phyloP scores from a whole-genome alignment of 2,329 filamentous ascomycete genomes.

The Neopestalotiopsis rosae region DNA sequence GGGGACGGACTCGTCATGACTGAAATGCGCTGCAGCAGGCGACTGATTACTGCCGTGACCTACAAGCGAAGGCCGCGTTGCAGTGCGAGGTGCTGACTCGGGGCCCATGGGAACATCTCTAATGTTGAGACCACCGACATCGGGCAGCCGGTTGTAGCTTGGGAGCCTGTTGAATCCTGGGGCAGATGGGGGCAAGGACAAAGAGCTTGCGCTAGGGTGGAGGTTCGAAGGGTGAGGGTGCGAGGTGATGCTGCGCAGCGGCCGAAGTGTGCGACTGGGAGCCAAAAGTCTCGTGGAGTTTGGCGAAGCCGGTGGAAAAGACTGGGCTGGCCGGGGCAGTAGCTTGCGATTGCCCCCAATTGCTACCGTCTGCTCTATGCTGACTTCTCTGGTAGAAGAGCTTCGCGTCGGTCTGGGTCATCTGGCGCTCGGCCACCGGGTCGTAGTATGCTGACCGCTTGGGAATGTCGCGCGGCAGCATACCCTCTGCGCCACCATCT shows the following conservation, averaged over 20 bases:
- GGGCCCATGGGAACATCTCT: slow-evolving; percentile 12
- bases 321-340: slow-evolving; percentile 54
- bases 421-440: slow-evolving; percentile 89
- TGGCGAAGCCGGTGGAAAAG: slow-evolving; percentile 30
- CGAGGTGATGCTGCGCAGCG: slow-evolving; percentile 23
- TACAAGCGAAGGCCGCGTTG: slow-evolving; percentile 37
- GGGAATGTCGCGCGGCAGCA: slow-evolving; percentile 65
- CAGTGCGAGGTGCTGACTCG: slow-evolving; percentile 33
- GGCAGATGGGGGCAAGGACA: slow-evolving; percentile 27
- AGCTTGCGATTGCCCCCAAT: slow-evolving; percentile 39
- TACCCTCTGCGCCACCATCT: slow-evolving; percentile 48
- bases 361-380: slow-evolving; percentile 55
- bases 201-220: slow-evolving; percentile 31
- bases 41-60: slow-evolving; percentile 22
- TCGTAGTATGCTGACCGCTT: slow-evolving; percentile 89
- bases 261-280: slow-evolving; percentile 15
- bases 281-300: slow-evolving; percentile 14
- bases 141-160: slow-evolving; percentile 35
- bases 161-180: slow-evolving; percentile 26
- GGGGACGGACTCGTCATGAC: slow-evolving; percentile 22
- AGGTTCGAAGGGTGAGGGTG: slow-evolving; percentile 29
- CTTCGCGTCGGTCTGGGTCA: slow-evolving; percentile 94
- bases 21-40: slow-evolving; percentile 22
- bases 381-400: slow-evolving; percentile 94
- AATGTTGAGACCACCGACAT: slow-evolving; percentile 31